phyloP scores from a whole-genome alignment of 2,329 filamentous ascomycete species.

The Trichophyton mentagrophytes region DNA sequence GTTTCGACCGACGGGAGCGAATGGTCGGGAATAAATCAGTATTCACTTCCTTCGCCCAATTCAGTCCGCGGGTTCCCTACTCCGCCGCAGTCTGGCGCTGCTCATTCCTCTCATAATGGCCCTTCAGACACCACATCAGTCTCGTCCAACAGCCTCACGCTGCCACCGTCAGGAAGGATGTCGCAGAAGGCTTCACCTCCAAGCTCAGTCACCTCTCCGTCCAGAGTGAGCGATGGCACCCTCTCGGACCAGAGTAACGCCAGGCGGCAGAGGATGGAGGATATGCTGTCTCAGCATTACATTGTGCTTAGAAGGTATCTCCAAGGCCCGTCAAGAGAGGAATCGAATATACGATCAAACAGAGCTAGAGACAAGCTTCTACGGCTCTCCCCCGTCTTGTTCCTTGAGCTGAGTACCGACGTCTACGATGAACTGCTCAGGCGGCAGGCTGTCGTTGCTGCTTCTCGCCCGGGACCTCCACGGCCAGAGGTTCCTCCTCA shows the following conservation, averaged over 20 bases:
- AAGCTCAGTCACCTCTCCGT: constrained; percentile 56
- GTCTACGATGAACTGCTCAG: constrained; percentile 91
- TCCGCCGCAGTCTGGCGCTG: constrained; percentile 53
- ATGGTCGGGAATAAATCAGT: constrained; percentile 60
- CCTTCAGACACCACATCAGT: constrained; percentile 11
- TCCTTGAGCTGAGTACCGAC: constrained; percentile 94
- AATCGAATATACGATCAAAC: constrained; percentile 62
- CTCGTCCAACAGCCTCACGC: constrained; percentile 30
- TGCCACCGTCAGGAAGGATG: constrained; percentile 42
- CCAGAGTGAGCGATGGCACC: constrained; percentile 62
- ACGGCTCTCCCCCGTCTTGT: constrained; percentile 78
- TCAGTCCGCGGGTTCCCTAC: constrained; percentile 39
- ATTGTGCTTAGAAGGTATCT: constrained; percentile 64
- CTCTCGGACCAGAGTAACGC: constrained; percentile 53
- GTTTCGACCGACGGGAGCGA: constrained; percentile 72
- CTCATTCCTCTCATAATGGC: constrained; percentile 1
- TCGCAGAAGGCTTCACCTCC: constrained; percentile 64
- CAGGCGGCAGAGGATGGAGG: constrained; percentile 48
- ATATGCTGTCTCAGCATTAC: constrained; percentile 69
- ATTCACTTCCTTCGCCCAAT: constrained; percentile 38
- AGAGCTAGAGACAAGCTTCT: constrained; percentile 90
- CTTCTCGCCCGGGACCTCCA: constrained; percentile 30
- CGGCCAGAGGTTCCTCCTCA: constrained; percentile 49
- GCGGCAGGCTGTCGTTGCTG: constrained; percentile 53
- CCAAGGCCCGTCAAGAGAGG: constrained; percentile 55